Evolutionary conservation across 1,284 basidiomycete species (phyloP).

Genomic region (Phellopilus nigrolimitatus): DNA sequence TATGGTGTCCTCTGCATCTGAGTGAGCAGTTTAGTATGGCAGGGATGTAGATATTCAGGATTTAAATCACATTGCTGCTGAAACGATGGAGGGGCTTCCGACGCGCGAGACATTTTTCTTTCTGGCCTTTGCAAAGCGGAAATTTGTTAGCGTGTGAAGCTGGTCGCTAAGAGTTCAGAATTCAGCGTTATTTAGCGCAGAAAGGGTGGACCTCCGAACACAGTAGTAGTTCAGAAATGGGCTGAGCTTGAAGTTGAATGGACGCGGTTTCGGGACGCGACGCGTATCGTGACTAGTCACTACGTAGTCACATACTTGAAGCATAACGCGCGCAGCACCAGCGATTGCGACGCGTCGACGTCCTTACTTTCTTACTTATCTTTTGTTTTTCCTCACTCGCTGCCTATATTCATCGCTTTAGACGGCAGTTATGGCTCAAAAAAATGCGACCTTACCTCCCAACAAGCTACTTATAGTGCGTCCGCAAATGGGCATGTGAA

Average conservation of each 20-base stretch:
- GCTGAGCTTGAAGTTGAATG: not conserved
- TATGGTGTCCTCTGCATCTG: conserved; percentile 66
- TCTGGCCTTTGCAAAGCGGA: not conserved
- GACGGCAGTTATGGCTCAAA: conserved; percentile 22
- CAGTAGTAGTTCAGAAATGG: not conserved
- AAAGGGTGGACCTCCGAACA: no score
- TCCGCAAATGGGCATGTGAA: conserved; percentile 19
- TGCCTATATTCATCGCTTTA: conserved; percentile 7
- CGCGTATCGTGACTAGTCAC: no score
- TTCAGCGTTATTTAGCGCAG: no score
- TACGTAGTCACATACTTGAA: no score
- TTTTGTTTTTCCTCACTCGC: conserved; percentile 1
- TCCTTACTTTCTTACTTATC: not conserved
- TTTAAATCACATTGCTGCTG: conserved; percentile 1
- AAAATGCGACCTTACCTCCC: conserved; percentile 18
- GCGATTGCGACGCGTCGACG: conserved; percentile 2
- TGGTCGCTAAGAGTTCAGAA: no score
- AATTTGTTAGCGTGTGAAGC: no score
- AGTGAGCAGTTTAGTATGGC: not conserved
- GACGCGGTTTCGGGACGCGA: not conserved
- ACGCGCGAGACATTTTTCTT: not conserved
- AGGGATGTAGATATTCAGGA: not conserved
- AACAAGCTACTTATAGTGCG: conserved; percentile 23
- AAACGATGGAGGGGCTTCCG: not conserved
- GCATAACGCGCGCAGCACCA: no score